These are phyloP conservation scores for Cyberlindnera samutprakarnensis DNA, from an alignment of 805 yeast genomes.

Conservation along the genomic window DNA sequence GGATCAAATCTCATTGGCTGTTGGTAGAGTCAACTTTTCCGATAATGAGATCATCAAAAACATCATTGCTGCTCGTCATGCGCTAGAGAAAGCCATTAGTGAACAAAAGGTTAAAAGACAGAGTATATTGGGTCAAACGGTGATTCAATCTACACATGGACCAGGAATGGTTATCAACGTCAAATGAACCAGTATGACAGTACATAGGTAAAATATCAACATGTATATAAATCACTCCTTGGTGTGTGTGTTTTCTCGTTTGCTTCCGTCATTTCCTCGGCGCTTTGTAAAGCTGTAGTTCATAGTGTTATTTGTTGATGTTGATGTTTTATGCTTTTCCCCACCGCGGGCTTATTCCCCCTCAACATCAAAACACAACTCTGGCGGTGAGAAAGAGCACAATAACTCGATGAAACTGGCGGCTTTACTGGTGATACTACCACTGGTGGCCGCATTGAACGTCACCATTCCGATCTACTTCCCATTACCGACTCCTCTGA, in stretches of 20 bases:
- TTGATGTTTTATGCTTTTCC: too few species aligned
- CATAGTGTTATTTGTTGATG: too few species aligned
- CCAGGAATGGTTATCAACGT: slow-evolving; percentile 70
- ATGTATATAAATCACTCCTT: too few species aligned
- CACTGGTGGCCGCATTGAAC: too few species aligned
- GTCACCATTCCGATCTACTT: background rate
- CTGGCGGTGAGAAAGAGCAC: too few species aligned
- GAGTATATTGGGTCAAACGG: slow-evolving; percentile 61
- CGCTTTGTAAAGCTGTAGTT: too few species aligned
- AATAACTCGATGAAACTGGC: too few species aligned
- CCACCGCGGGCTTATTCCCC: too few species aligned
- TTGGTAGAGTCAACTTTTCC: slow-evolving; percentile 71
- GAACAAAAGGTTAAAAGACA: slow-evolving; percentile 61
- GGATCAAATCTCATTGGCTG: slow-evolving; percentile 52
- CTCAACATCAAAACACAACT: too few species aligned
- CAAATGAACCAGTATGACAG: slow-evolving; percentile 3
- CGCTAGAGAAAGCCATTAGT: slow-evolving; percentile 45
- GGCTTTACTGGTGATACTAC: too few species aligned
- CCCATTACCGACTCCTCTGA: background rate
- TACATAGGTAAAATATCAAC: background rate
- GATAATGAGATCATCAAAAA: slow-evolving; percentile 72
- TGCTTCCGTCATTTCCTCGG: too few species aligned
- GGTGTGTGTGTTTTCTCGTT: too few species aligned
- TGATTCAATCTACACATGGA: slow-evolving; percentile 63
- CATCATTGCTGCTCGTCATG: slow-evolving; percentile 56